Evolutionary conservation across 139 green algal genomes (phyloP), one percentile per base, ranked within the genome.

Genomic region (Tetraselmis striata): DNA sequence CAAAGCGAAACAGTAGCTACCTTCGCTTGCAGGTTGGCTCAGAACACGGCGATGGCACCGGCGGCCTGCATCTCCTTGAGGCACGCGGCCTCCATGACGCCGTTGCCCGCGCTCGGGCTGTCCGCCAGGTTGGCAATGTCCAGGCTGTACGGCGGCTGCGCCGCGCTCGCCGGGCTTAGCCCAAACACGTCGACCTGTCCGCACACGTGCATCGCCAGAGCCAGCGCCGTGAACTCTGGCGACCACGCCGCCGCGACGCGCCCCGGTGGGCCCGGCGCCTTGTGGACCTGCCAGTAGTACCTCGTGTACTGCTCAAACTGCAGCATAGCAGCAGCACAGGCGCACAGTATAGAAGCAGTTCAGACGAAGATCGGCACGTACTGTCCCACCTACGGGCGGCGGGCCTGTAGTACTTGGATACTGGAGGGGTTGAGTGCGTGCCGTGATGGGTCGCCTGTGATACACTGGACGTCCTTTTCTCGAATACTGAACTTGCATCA

Each of bases 261-360:
- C 25, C 23, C 74, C 74, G 26, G 23, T 2, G 5, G 2, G 74
- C 74, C 74, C 25, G 26, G 5, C 74, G 74, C 5, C 25, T 77
- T 77, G 25, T 77, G n/a, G 5, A 77, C 22, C 25, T 2, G 26
- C 74, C 74, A 77, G 74, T 77, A 77, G 74, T 77, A 31, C 23
- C n/a, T n/a, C 74, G 25, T 77, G 74, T 77, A 77, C 25, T 77
- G 26, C 74, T 77, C 74, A 18, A 77, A 77, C 74, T 77, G 25
- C 74, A 77, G 74, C 18, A 74, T 23, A n/a, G 58, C 18, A 23
- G 58, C 18, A 23, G 58, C 18, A 23, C 18, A 23, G 58, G 58
- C 23, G 58, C 58, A 74, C 23, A n/a, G 23, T 18, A 74, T n/a
- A 74, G 58, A n/a, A 74, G 18, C 23, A n/a, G 23, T n/a, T n/a